A percentile compares a stretch with the other conserved stretches of the same genome.
These are phyloP conservation scores for Salix udensis DNA, from an alignment of 345 rosid species.

Conservation along the genomic window DNA sequence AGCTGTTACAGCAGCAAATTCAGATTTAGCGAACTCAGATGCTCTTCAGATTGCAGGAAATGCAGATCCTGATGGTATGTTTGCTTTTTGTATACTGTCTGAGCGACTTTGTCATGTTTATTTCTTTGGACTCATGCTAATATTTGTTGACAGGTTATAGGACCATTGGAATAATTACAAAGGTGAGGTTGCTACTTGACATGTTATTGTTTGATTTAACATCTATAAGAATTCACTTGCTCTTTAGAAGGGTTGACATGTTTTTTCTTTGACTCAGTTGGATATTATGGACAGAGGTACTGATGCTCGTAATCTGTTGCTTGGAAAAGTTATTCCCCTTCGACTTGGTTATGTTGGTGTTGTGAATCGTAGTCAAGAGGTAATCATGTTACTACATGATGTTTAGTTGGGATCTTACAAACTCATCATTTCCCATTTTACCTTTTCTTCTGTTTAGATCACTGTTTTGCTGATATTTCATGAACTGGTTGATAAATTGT, in stretches of 20 bases:
- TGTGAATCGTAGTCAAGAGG: constrained; percentile 96
- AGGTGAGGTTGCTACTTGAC: constrained; percentile 42
- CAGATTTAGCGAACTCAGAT: constrained; percentile 94
- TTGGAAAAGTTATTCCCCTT: constrained; percentile 87
- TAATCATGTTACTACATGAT: constrained; percentile 16
- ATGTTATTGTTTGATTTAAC: not conserved
- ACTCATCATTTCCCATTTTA: not conserved
- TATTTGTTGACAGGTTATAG: constrained; percentile 54
- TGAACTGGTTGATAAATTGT: not conserved
- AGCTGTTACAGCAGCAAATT: constrained; percentile 87
- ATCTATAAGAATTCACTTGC: not conserved
- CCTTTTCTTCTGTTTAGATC: not conserved
- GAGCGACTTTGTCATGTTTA: not conserved
- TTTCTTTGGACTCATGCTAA: constrained; percentile 3
- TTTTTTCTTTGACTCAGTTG: constrained; percentile 46
- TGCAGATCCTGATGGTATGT: constrained; percentile 88
- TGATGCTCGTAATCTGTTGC: constrained; percentile 80
- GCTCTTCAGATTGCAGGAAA: constrained; percentile 91
- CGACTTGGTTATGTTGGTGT: constrained; percentile 95
- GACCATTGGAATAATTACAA: constrained; percentile 88
- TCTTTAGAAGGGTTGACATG: not conserved
- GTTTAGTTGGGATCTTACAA: not conserved
- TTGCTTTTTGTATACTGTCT: constrained; percentile 3
- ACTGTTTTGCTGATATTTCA: not conserved
- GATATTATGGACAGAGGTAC: constrained; percentile 99